Evolutionary conservation across 441 rosid genomes (phyloP).

Genomic region (Metrosideros polymorpha): DNA sequence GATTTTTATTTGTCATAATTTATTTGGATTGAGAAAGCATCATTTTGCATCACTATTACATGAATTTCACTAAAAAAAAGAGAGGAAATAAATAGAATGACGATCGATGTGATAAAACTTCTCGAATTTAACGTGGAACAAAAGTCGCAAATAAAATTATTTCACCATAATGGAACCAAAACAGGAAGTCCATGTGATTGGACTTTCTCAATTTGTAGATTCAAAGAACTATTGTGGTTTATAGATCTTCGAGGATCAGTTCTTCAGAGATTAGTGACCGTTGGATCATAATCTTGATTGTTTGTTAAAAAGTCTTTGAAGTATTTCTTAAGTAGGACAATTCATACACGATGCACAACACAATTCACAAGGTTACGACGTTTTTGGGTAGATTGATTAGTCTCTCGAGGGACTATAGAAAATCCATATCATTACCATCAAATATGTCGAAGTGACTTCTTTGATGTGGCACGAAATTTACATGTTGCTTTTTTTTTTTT

Average conservation of each 20-base stretch:
- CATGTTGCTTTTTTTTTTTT: neutral
- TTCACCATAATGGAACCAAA: neutral
- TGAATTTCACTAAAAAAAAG: neutral
- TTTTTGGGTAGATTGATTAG: neutral
- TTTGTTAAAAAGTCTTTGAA: neutral
- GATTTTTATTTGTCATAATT: neutral
- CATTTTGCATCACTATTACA: neutral
- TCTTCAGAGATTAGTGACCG: neutral
- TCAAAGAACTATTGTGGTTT: neutral
- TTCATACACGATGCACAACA: neutral
- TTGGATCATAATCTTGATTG: neutral
- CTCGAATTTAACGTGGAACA: neutral
- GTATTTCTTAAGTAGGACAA: neutral
- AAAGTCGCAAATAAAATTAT: neutral
- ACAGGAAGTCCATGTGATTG: neutral
- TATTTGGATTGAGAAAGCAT: neutral
- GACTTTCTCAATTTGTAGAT: neutral
- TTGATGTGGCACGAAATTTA: neutral
- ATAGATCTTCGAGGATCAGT: neutral
- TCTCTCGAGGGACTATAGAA: neutral
- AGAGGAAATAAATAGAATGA: neutral
- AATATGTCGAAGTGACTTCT: neutral
- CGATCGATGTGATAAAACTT: neutral
- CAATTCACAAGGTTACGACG: fast-evolving
- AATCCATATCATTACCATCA: neutral